These are phyloP conservation scores for Chrysosporium queenslandicum DNA, from an alignment of 2,329 filamentous ascomycete genomes.

Conservation along the genomic window DNA sequence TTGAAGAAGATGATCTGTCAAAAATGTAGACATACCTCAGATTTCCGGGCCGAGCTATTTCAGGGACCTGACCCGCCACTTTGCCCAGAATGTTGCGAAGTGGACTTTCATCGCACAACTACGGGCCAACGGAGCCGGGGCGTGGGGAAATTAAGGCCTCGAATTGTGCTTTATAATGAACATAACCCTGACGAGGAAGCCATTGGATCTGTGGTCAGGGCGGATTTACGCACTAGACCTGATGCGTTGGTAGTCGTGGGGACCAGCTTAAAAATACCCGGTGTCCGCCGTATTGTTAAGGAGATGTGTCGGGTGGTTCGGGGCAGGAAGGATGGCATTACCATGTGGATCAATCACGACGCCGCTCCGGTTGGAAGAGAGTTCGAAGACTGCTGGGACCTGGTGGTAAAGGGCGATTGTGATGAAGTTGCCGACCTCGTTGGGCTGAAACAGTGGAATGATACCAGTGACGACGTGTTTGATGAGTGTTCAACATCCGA, in stretches of 20 bases:
- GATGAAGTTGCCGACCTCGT: slow-evolving; percentile 74
- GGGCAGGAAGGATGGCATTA: slow-evolving; percentile 65
- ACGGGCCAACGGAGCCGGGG: slow-evolving; percentile 88
- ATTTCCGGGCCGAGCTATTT: slow-evolving; percentile 71
- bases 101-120: slow-evolving; percentile 64
- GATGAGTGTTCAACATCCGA: slow-evolving; percentile 25
- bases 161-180: slow-evolving; percentile 96
- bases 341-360: slow-evolving; percentile 91
- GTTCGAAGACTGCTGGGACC: slow-evolving; percentile 85
- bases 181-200: slow-evolving; percentile 93
- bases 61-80: slow-evolving; percentile 72
- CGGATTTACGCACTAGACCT: slow-evolving; percentile 74
- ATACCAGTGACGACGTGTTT: slow-evolving; percentile 26
- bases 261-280: slow-evolving; percentile 89
- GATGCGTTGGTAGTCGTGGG: slow-evolving; percentile 92
- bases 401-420: slow-evolving; percentile 76
- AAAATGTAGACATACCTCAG: slow-evolving; percentile 69
- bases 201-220: slow-evolving; percentile 79
- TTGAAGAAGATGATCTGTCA: slow-evolving; percentile 94
- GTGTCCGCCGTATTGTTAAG: slow-evolving; percentile 76
- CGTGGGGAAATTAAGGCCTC: slow-evolving; percentile 75
- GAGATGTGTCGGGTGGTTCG: slow-evolving; percentile 86
- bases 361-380: slow-evolving; percentile 71
- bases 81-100: slow-evolving; percentile 62
- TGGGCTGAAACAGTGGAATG: slow-evolving; percentile 50